Evolutionary conservation across 106 monocot species (phyloP).

Genomic region (Narthecium ossifragum): DNA sequence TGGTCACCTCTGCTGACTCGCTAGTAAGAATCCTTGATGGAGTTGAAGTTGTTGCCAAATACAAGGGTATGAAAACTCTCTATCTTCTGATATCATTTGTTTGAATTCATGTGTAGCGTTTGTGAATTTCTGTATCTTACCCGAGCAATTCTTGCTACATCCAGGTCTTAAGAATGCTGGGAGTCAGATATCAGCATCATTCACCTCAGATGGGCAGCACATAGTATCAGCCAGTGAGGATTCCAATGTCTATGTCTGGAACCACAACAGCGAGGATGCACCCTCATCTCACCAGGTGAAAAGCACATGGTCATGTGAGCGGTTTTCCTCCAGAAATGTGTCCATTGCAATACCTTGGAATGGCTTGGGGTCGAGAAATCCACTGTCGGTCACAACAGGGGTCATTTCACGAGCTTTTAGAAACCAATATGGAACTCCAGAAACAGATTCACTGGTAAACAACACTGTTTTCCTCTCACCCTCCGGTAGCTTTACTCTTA

Average conservation of each 20-base stretch:
- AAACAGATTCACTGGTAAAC: not conserved
- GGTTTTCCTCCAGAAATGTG: constrained; percentile 45
- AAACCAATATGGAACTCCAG: constrained; percentile 1
- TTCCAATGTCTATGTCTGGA: constrained; percentile 79
- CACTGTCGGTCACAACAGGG: not conserved
- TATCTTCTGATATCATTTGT: not conserved
- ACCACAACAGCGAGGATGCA: constrained; percentile 21
- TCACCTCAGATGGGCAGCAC: constrained; percentile 60
- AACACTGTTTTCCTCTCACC: constrained; percentile 4
- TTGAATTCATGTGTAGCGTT: not conserved
- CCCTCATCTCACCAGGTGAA: constrained; percentile 28
- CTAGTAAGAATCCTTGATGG: constrained; percentile 61
- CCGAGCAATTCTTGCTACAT: not conserved
- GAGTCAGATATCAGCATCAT: constrained; percentile 73
- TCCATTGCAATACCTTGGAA: constrained; percentile 81
- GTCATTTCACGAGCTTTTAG: constrained; percentile 4
- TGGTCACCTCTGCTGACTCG: constrained; percentile 74
- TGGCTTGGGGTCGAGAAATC: constrained; percentile 17
- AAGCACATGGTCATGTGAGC: constrained; percentile 46
- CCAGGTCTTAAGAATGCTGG: constrained; percentile 58
- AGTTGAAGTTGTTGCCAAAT: constrained; percentile 41
- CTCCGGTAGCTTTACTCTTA: constrained; percentile 36
- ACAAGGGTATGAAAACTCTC: constrained; percentile 35
- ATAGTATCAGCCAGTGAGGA: constrained; percentile 87
- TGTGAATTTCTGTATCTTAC: not conserved